These are phyloP conservation scores for Yarrowia keelungensis DNA, from an alignment of 805 yeast species.

Conservation along the genomic window DNA sequence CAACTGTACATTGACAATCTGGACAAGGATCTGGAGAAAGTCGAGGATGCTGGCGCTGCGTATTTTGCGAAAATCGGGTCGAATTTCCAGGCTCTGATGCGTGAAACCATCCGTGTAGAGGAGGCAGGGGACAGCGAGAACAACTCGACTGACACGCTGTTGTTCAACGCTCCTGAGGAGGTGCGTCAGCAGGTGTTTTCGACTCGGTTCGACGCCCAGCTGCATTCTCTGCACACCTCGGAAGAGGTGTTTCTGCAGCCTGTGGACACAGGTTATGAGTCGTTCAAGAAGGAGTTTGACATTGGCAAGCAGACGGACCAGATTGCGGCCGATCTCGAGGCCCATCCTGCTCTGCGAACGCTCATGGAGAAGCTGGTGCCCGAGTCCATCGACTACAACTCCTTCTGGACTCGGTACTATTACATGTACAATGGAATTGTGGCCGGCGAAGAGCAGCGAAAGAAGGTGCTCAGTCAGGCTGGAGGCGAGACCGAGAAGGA, in stretches of 20 bases:
- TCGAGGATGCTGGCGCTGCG: slow-evolving; percentile 73
- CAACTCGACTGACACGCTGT: slow-evolving; percentile 51
- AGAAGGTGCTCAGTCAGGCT: slow-evolving; percentile 60
- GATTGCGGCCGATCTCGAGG: slow-evolving; percentile 57
- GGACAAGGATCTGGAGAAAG: slow-evolving; percentile 74
- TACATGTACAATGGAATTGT: slow-evolving; percentile 60
- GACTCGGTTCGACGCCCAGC: slow-evolving; percentile 68
- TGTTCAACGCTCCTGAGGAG: slow-evolving; percentile 56
- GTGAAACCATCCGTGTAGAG: slow-evolving; percentile 51
- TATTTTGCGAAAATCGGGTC: slow-evolving; percentile 65
- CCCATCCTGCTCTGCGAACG: slow-evolving; percentile 59
- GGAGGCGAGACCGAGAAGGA: slow-evolving; percentile 54
- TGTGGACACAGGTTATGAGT: slow-evolving; percentile 50
- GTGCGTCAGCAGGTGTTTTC: slow-evolving; percentile 53
- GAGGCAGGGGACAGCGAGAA: slow-evolving; percentile 42
- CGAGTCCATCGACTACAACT: slow-evolving; percentile 59
- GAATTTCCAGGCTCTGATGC: slow-evolving; percentile 54
- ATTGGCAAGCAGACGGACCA: slow-evolving; percentile 59
- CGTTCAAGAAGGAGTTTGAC: slow-evolving; percentile 52
- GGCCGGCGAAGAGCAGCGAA: slow-evolving; percentile 69
- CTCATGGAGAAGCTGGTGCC: slow-evolving; percentile 75
- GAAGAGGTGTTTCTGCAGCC: slow-evolving; percentile 54
- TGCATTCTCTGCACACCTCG: slow-evolving; percentile 61
- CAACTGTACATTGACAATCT: slow-evolving; percentile 72
- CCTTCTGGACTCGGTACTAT: slow-evolving; percentile 81